These are phyloP conservation scores for Xylaria sp. DNA, from an alignment of 2,329 filamentous ascomycete genomes.

Conservation along the genomic window DNA sequence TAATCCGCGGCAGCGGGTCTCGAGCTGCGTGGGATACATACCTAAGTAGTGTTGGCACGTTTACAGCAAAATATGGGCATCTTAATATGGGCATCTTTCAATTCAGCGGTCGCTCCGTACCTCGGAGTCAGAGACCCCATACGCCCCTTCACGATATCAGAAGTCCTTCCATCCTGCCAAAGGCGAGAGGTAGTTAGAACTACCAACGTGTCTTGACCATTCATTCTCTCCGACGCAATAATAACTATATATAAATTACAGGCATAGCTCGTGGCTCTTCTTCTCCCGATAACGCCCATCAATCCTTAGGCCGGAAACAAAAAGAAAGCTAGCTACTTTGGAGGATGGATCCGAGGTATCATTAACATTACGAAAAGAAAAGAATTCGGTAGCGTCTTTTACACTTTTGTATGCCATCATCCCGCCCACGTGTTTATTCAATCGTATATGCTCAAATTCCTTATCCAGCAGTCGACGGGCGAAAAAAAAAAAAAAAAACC, in stretches of 20 bases:
- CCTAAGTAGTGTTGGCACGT: slow-evolving; percentile 1
- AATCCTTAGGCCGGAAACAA: not conserved
- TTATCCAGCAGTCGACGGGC: slow-evolving; percentile 5
- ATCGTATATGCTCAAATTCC: slow-evolving; percentile 5
- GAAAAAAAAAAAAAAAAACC: not conserved
- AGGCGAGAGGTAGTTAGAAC: not conserved
- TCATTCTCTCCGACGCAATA: not conserved
- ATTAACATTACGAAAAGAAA: slow-evolving; percentile 14
- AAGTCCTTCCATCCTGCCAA: not conserved
- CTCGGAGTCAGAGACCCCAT: slow-evolving; percentile 9
- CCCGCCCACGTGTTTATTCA: slow-evolving; percentile 15
- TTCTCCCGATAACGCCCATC: not conserved
- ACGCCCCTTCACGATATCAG: not conserved
- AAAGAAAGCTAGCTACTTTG: slow-evolving; percentile 17
- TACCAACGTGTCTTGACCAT: not conserved
- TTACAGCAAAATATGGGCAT: not conserved
- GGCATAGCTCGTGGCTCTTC: slow-evolving; percentile 10
- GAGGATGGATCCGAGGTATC: slow-evolving; percentile 17
- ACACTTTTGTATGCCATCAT: not conserved
- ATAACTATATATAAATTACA: slow-evolving; percentile 22
- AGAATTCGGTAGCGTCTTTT: not conserved
- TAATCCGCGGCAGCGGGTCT: slow-evolving; percentile 9
- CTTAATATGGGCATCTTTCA: not conserved
- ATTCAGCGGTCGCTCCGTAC: slow-evolving; percentile 22
- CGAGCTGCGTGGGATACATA: not conserved